Conservation (phyloP, 1,284 basidiomycete species). For the Blastosporella zonata region DNA sequence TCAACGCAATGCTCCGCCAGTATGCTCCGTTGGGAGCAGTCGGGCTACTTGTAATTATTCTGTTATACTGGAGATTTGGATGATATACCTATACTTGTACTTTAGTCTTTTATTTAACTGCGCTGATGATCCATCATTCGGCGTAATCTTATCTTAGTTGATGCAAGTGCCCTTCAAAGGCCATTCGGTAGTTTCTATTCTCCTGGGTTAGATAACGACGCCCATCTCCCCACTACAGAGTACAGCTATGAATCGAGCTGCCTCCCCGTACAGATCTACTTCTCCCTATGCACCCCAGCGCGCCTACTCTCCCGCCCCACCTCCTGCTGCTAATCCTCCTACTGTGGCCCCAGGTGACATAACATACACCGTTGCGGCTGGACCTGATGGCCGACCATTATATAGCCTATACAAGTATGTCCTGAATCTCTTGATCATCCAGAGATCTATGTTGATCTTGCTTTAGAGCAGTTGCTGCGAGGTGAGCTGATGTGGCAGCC, state of each 20-base stretch:
- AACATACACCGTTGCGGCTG: constrained; percentile 64
- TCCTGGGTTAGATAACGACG: constrained; percentile 1
- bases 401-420: constrained; percentile 73
- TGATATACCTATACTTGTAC: constrained; percentile 25
- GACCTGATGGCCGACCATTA: constrained; percentile 53
- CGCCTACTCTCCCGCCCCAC: constrained; percentile 13
- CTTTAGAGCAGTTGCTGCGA: constrained; percentile 62
- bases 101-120: constrained; percentile 13
- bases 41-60: constrained; percentile 76
- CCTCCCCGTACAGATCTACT: constrained; percentile 20
- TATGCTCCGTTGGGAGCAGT: constrained; percentile 91
- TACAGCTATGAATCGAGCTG: constrained; percentile 1
- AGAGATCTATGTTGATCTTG: constrained; percentile 22
- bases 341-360: constrained; percentile 50
- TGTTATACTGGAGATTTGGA: constrained; percentile 89
- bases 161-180: constrained; percentile 3
- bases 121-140: constrained; percentile 7
- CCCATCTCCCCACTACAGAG: neutral
- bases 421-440: constrained; percentile 5
- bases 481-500: constrained; percentile 38
- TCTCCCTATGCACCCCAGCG: constrained; percentile 28
- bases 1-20: constrained; percentile 91
- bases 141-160: constrained; percentile 13
- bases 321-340: constrained; percentile 17
- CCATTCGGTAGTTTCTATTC: neutral